Conservation (phyloP, 768 basidiomycete genomes). For the Suillus spraguei region DNA sequence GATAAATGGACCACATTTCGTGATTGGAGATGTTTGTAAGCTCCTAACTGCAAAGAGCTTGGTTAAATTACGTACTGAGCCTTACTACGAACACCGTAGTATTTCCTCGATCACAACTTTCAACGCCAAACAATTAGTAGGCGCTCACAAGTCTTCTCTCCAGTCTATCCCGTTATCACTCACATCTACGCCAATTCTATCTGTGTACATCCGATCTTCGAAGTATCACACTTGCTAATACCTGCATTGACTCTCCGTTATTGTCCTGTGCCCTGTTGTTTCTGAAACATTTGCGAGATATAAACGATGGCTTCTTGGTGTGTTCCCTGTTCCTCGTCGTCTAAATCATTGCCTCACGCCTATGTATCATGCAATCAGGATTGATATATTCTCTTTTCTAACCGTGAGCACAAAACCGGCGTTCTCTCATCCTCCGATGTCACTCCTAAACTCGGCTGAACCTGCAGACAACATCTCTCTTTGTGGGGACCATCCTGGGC, state of each 20-base stretch:
- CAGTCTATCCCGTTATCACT: background rate
- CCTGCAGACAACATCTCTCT: slow-evolving; percentile 49
- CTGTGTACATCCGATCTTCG: background rate
- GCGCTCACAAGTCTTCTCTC: background rate
- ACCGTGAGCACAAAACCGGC: slow-evolving; percentile 30
- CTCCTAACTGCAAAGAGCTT: too few relatives aligned
- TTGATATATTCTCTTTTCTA: slow-evolving; percentile 45
- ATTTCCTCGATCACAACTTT: background rate
- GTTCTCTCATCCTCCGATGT: background rate
- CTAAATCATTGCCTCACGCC: background rate
- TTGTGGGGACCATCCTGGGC: slow-evolving; percentile 49
- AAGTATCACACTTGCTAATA: background rate
- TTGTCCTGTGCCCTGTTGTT: background rate
- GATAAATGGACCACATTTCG: background rate
- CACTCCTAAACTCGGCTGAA: background rate
- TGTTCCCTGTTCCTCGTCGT: background rate
- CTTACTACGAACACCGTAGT: too few relatives aligned
- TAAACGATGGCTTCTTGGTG: slow-evolving; percentile 23
- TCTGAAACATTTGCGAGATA: background rate
- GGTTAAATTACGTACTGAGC: background rate
- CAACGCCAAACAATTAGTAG: background rate
- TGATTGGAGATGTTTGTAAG: background rate
- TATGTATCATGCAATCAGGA: slow-evolving; percentile 28
- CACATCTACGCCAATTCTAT: background rate
- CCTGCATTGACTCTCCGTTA: background rate